Evolutionary conservation across 805 yeast species (phyloP).

Genomic region (Schizosaccharomyces cryophilus): DNA sequence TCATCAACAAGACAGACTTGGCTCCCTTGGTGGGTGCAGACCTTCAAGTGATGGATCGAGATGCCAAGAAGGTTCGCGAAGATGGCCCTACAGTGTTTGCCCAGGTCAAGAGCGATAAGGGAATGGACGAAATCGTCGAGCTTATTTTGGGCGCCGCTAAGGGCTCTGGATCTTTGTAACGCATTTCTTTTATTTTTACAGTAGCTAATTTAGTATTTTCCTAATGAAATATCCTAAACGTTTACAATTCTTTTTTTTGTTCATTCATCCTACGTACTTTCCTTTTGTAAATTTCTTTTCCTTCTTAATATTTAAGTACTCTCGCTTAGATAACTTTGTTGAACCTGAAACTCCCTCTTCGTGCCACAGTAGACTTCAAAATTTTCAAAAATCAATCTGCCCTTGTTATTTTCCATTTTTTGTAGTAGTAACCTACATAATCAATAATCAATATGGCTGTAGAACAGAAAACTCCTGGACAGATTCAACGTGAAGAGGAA

Average conservation of each 20-base stretch:
- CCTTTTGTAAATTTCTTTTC: neutral
- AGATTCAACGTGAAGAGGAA: slow-evolving; percentile 1
- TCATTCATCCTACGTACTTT: neutral
- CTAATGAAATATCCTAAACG: neutral
- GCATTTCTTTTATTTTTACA: neutral
- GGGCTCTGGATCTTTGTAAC: neutral
- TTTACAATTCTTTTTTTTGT: too few relatives aligned
- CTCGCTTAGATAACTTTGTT: neutral
- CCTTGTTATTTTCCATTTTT: too few relatives aligned
- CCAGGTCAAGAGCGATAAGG: slow-evolving; percentile 1
- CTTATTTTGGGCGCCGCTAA: slow-evolving; percentile 1
- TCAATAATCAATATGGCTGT: neutral
- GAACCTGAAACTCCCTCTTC: too few relatives aligned
- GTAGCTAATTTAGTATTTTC: neutral
- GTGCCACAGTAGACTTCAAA: neutral
- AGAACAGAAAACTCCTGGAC: neutral
- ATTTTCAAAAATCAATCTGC: neutral
- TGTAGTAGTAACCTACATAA: too few relatives aligned
- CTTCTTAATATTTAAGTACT: neutral
- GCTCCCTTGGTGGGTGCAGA: slow-evolving; percentile 2
- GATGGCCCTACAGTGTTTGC: slow-evolving; percentile 2
- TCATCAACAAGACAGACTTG: slow-evolving; percentile 2
- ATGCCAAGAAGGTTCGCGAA: slow-evolving; percentile 2
- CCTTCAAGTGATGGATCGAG: slow-evolving; percentile 1
- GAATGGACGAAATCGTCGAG: slow-evolving; percentile 1